phyloP scores from a whole-genome alignment of 352 stramenopile genomes.

The Globisporangium polare region DNA sequence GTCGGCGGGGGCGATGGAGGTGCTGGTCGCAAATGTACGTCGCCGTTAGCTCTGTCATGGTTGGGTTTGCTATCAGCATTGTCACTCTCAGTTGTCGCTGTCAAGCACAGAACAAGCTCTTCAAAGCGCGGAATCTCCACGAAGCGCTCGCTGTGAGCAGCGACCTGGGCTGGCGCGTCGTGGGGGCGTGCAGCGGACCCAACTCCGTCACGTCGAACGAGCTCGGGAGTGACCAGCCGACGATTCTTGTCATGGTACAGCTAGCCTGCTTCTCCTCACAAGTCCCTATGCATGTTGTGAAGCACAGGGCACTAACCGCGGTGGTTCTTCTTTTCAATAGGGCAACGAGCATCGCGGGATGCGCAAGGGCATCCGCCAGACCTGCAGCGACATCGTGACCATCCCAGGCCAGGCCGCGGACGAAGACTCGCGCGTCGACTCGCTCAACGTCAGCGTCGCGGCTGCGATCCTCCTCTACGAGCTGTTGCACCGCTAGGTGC shows the following conservation, averaged over 20 bases:
- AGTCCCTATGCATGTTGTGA: not conserved
- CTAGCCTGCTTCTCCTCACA: not conserved
- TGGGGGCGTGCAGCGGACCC: conserved; percentile 66
- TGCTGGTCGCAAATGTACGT: conserved; percentile 67
- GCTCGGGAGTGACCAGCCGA: conserved; percentile 43
- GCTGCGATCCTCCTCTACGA: conserved; percentile 77
- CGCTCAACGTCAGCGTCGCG: conserved; percentile 78
- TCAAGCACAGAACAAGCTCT: conserved; percentile 43
- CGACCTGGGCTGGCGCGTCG: conserved; percentile 66
- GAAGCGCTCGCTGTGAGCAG: conserved; percentile 55
- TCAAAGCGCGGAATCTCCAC: conserved; percentile 67
- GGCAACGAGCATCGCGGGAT: conserved; percentile 78
- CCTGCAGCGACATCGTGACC: conserved; percentile 67
- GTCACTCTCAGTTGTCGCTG: not conserved
- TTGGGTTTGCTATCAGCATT: not conserved
- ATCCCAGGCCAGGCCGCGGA: conserved; percentile 63
- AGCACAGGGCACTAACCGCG: not conserved
- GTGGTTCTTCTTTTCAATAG: conserved; percentile 16
- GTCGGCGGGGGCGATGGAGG: conserved; percentile 69
- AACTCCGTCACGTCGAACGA: conserved; percentile 65
- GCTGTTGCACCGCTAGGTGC: conserved; percentile 55
- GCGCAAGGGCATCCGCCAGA: conserved; percentile 65
- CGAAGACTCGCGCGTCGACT: conserved; percentile 67
- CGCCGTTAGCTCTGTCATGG: not conserved
- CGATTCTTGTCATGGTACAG: conserved; percentile 79